Base-by-base conservation (phyloP, 2,329 filamentous ascomycete genomes). In the Trichophyton schoenleinii region DNA sequence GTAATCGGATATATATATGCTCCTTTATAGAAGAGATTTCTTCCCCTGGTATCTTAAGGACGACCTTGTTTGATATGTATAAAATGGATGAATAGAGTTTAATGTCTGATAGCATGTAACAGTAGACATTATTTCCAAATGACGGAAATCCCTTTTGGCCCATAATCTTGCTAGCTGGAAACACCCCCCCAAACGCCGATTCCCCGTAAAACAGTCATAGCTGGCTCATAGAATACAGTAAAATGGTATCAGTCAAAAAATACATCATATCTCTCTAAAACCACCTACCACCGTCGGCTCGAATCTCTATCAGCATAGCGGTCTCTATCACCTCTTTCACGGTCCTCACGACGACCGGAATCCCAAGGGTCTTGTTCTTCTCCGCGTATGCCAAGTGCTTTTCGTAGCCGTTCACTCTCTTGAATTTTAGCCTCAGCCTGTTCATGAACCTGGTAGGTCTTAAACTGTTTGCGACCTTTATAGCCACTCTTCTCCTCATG, bases 391-490 rank as follows among this genome's bases (percentile, higher is more conserved):
- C 91, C 91, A 66, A 99, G 79, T 6, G 94, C 94, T 74, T 81
- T 88, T 66, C 92, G 80, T 72, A 99, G 78, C 68, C 88, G 83
- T 76, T 97, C 91, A 74, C 87, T 96, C 80, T 99, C 94, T 72
- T 89, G 87, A 67, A 95, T 92, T 81, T 99, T 99, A 63, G 92
- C 94, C 69, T 94, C 88, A 18, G 94, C 94, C 72, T 96, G 81
- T 76, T 97, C 94, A 77, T 99, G 94, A 20, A 97, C 91, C 75
- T 97, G 90, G 75, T 97, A 91, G 66, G 86, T 81, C 77, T 97
- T 99, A 65, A 97, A 81, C 8, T 83, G 81, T 70, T 63, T 76
- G 70, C 71, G 65, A 64, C 71, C 69, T 64, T 64, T 67, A 3
- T 65, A 64, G 52, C 49, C 62, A 18, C 49, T 61, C 22, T 55